phyloP scores from a whole-genome alignment of 441 rosid genomes.

The Omphalea diandra region DNA sequence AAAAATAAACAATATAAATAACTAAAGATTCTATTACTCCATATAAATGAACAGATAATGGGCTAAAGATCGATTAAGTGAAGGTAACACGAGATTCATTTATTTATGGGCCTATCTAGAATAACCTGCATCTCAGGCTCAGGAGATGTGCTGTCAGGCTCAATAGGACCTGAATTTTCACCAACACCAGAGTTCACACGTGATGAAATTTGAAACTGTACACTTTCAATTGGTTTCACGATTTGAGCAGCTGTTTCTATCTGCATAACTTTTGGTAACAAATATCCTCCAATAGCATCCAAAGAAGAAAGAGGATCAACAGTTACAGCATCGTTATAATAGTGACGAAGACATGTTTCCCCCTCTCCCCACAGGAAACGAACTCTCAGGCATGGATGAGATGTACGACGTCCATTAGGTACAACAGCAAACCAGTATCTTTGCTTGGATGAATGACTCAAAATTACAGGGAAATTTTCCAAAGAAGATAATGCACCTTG shows the following conservation, averaged over 20 bases:
- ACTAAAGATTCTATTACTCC: neutral
- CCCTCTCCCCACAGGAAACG: constrained; percentile 73
- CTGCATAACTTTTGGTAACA: constrained; percentile 61
- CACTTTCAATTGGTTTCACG: constrained; percentile 38
- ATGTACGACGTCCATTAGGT: constrained; percentile 55
- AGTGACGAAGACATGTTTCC: constrained; percentile 63
- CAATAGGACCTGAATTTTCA: constrained; percentile 53
- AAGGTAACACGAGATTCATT: neutral
- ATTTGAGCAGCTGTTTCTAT: constrained; percentile 36
- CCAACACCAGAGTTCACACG: constrained; percentile 44
- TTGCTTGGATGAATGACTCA: constrained; percentile 54
- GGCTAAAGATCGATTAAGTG: neutral
- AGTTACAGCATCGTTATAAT: constrained; percentile 50
- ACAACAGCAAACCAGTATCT: constrained; percentile 63
- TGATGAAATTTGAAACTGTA: constrained; percentile 39
- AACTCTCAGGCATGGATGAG: constrained; percentile 74
- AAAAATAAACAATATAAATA: constrained; percentile 3
- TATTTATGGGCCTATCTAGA: constrained; percentile 5
- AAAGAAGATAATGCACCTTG: constrained; percentile 80
- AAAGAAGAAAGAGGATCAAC: constrained; percentile 84
- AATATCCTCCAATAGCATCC: constrained; percentile 63
- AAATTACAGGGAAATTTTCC: constrained; percentile 81
- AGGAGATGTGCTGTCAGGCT: constrained; percentile 35
- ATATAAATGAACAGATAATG: neutral
- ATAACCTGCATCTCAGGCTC: constrained; percentile 59